Evolutionary conservation across 768 basidiomycete species (phyloP).

Genomic region (Suillus ampliporus): DNA sequence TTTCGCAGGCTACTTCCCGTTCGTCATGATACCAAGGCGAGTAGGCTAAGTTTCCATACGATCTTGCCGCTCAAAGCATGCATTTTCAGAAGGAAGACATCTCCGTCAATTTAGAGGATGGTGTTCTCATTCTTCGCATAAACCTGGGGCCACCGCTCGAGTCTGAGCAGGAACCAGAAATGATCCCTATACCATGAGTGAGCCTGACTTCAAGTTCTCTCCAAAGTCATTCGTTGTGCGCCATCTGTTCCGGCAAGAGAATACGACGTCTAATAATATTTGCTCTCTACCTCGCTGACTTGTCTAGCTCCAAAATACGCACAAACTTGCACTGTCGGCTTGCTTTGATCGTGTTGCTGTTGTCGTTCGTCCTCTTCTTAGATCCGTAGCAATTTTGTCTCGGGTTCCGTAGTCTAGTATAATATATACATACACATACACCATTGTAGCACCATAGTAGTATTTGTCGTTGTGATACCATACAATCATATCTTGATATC

Average conservation of each 20-base stretch:
- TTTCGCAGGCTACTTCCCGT: conserved; percentile 59
- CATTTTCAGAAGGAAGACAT: conserved; percentile 56
- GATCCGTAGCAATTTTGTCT: not conserved
- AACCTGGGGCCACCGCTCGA: conserved; percentile 51
- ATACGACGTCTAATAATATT: not conserved
- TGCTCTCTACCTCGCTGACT: conserved; percentile 3
- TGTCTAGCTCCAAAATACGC: conserved; percentile 9
- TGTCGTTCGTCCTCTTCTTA: not conserved
- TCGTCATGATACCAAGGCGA: conserved; percentile 59
- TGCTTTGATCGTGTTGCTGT: not conserved
- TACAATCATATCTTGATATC: not conserved
- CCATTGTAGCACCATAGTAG: not conserved
- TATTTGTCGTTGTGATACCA: not conserved
- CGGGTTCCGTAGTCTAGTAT: conserved; percentile 5
- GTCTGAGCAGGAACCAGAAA: conserved; percentile 50
- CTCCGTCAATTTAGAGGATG: conserved; percentile 60
- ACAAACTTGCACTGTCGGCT: not conserved
- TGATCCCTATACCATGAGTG: conserved; percentile 55
- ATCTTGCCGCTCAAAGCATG: conserved; percentile 6
- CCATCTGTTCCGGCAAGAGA: conserved; percentile 12
- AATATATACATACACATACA: conserved; percentile 2
- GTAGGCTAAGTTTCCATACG: conserved; percentile 28
- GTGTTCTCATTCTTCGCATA: conserved; percentile 63
- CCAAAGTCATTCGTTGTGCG: not conserved
- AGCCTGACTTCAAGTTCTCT: conserved; percentile 15